phyloP scores from a whole-genome alignment of 2,329 filamentous ascomycete genomes.

The Penicillium psychrosexuale region DNA sequence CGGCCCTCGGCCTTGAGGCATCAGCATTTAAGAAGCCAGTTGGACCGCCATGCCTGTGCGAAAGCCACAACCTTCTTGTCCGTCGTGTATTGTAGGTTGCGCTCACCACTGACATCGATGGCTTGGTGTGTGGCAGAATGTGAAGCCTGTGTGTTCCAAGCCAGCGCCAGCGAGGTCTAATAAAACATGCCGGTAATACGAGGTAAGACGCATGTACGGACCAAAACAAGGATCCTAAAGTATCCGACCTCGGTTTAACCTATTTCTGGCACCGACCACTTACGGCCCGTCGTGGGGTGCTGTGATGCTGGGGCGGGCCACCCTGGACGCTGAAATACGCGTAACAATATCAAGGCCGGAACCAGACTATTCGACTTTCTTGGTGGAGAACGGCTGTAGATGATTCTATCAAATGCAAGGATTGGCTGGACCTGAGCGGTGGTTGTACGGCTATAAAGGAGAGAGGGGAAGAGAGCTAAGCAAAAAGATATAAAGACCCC shows the following conservation, averaged over 20 bases:
- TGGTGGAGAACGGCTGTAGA: not conserved
- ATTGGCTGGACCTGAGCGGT: not conserved
- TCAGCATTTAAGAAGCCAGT: not conserved
- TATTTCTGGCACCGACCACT: conserved; percentile 5
- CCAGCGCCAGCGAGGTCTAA: conserved; percentile 1
- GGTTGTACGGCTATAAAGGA: not conserved
- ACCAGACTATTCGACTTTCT: not conserved
- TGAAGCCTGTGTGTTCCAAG: not conserved
- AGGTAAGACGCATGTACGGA: conserved; percentile 11
- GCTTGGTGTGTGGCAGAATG: conserved; percentile 1
- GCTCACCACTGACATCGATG: conserved; percentile 18
- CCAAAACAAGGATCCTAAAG: conserved; percentile 1
- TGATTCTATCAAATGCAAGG: conserved; percentile 1
- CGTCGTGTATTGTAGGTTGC: not conserved
- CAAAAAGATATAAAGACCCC: conserved; percentile 8
- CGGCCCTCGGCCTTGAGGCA: not conserved
- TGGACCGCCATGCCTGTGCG: not conserved
- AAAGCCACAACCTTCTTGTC: conserved; percentile 6
- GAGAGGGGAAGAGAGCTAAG: not conserved
- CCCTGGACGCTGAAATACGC: not conserved
- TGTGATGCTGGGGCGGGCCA: conserved; percentile 25
- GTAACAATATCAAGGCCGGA: not conserved
- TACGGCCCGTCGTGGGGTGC: not conserved
- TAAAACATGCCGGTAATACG: conserved; percentile 14
- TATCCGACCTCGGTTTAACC: conserved; percentile 6